These are phyloP conservation scores for Poronia punctata DNA, from an alignment of 495 filamentous ascomycete genomes.

Conservation along the genomic window DNA sequence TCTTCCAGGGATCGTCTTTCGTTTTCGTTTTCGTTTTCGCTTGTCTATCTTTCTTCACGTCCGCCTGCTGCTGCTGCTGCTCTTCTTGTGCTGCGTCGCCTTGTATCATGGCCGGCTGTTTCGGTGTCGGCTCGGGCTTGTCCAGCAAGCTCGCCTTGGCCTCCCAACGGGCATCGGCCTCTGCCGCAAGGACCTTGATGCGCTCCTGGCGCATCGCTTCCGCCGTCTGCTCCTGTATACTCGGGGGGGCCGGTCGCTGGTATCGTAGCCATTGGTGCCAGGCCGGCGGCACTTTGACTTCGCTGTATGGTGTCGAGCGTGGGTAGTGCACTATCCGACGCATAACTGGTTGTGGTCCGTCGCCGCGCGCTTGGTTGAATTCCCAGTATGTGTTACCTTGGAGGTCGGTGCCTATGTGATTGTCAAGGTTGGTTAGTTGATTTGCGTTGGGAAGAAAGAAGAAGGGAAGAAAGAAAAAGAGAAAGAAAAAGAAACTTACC, in stretches of 20 bases:
- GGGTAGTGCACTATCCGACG: slow-evolving; percentile 65
- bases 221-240: slow-evolving; percentile 62
- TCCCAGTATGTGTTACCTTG: slow-evolving; percentile 93
- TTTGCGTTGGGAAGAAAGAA: background rate
- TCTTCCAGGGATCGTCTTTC: slow-evolving; percentile 57
- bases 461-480: slow-evolving; percentile 9
- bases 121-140: slow-evolving; percentile 9
- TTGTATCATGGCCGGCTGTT: no score
- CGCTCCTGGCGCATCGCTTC: slow-evolving; percentile 61
- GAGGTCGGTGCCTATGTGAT: slow-evolving; percentile 65
- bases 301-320: slow-evolving; percentile 53
- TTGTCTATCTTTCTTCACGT: slow-evolving; percentile 23
- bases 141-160: slow-evolving; percentile 51
- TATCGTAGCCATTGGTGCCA: slow-evolving; percentile 98
- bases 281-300: slow-evolving; percentile 58
- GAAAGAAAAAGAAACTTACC: slow-evolving; percentile 44
- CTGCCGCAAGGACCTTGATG: slow-evolving; percentile 65
- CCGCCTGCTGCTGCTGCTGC: slow-evolving; percentile 8
- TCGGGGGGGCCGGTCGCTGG: slow-evolving; percentile 62
- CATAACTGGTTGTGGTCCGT: no score
- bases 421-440: background rate
- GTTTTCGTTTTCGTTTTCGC: slow-evolving; percentile 11
- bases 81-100: slow-evolving; percentile 20
- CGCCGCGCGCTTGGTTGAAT: slow-evolving; percentile 60
- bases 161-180: slow-evolving; percentile 82